Percentiles rank a stretch among this genome's conserved stretches.
These are phyloP conservation scores for Boletus bicolor DNA, from an alignment of 768 basidiomycete species.

Conservation along the genomic window DNA sequence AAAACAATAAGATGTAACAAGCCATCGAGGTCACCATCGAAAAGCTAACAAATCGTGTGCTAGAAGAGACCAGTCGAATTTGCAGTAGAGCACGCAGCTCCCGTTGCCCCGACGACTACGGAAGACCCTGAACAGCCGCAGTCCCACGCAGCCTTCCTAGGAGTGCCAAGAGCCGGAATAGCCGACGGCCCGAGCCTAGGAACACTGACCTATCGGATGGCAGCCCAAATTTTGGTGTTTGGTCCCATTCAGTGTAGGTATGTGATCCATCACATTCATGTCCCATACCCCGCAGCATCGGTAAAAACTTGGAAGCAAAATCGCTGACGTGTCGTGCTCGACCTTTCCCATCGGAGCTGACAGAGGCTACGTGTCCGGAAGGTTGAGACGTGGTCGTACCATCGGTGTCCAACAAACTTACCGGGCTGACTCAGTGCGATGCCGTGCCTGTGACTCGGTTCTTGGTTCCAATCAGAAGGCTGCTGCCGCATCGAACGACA, in stretches of 20 bases:
- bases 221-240: background rate
- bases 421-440: constrained; percentile 20
- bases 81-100: background rate
- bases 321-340: background rate
- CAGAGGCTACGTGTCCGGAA: background rate
- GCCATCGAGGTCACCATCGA: background rate
- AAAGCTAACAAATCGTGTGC: background rate
- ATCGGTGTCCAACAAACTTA: constrained; percentile 9
- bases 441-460: background rate
- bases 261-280: background rate
- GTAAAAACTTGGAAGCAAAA: background rate
- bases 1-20: background rate
- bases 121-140: constrained; percentile 6
- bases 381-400: background rate
- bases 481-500: too few species aligned
- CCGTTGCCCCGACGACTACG: constrained; percentile 16
- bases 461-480: constrained; percentile 8
- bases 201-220: constrained; percentile 9
- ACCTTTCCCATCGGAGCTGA: background rate
- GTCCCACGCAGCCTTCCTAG: background rate
- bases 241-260: background rate
- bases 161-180: background rate
- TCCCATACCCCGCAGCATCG: background rate
- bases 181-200: constrained; percentile 12
- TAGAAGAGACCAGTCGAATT: background rate